Base-by-base conservation (phyloP, 345 rosid species). In the Zanthoxylum bungeanum region DNA sequence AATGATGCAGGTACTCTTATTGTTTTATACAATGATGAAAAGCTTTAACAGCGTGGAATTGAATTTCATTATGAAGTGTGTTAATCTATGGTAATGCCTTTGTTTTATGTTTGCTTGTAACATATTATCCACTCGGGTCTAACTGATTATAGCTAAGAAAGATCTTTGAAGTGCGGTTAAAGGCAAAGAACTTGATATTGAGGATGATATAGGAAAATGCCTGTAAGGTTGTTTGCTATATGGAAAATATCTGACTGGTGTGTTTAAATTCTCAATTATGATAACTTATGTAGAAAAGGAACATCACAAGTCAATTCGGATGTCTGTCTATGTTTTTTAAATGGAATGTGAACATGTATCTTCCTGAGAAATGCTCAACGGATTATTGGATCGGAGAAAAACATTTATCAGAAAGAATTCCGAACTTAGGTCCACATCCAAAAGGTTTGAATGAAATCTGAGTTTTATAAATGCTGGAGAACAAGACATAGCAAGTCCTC, bases 1-100 rank as follows among this genome's bases (percentile, higher is more conserved):
- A 49, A 73, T 86, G 80, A 82, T 93, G 81, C 64, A 83, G 97
- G 97, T 89, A 85, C 10, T 75, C 24, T 64, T 37, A 17, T 68
- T 61, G 17, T 67, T 70, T 44, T 4, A 27, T 33, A 24, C 70
- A 17, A n/a, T 21, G 11, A 60, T 33, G 25, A 34, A 64, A 40
- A 44, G 37, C 68, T 28, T n/a, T 27, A 17, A 30, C 30, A 7
- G 22, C 36, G 2, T 22, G 22, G 46, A 24, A 58, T 66, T 51
- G 60, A 55, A 55, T 40, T 28, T 24, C n/a, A 39, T 39, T 44
- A 4, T n/a, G n/a, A 34, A n/a, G 19, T 61, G 17, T 36, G 30
- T 37, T 16, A 5, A 22, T 62, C 14, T 14, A n/a, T 34, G 28
- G 11, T 22, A 49, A 39, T 62, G 50, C 31, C 6, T 4, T 4